Conservation (phyloP, 345 rosid species). For the Populus davidiana region DNA sequence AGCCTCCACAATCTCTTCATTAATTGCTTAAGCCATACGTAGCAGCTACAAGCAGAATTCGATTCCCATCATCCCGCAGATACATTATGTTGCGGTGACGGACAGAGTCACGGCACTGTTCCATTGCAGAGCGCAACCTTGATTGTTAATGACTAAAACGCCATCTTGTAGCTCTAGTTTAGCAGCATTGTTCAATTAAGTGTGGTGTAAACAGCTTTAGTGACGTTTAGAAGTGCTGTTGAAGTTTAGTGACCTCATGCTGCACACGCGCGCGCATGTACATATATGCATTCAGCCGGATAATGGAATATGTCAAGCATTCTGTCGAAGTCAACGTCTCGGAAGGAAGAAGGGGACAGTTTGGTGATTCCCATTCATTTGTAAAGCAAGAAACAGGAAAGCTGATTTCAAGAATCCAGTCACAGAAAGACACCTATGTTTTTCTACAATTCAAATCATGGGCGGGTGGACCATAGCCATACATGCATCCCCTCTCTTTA, state of each 20-base stretch:
- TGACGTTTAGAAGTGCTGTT: too few relatives aligned
- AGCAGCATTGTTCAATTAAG: background rate
- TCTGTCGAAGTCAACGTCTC: background rate
- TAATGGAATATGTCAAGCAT: too few relatives aligned
- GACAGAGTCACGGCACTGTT: background rate
- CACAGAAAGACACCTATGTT: background rate
- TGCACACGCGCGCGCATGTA: too few relatives aligned
- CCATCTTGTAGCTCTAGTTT: background rate
- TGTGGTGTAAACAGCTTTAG: too few relatives aligned
- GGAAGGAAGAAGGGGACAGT: background rate
- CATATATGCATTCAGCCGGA: too few relatives aligned
- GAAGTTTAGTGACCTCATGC: too few relatives aligned
- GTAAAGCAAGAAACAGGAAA: background rate
- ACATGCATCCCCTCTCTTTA: too few relatives aligned
- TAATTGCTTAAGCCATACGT: slow-evolving; percentile 20
- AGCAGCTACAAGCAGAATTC: background rate
- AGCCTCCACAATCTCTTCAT: background rate
- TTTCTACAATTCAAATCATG: background rate
- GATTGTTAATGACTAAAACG: background rate
- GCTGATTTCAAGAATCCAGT: background rate
- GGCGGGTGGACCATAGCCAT: background rate
- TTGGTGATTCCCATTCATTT: background rate
- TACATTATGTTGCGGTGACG: background rate
- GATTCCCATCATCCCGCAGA: background rate
- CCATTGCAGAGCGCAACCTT: background rate